Base-by-base conservation (phyloP, 352 stramenopile genomes). In the Albugo candida region DNA sequence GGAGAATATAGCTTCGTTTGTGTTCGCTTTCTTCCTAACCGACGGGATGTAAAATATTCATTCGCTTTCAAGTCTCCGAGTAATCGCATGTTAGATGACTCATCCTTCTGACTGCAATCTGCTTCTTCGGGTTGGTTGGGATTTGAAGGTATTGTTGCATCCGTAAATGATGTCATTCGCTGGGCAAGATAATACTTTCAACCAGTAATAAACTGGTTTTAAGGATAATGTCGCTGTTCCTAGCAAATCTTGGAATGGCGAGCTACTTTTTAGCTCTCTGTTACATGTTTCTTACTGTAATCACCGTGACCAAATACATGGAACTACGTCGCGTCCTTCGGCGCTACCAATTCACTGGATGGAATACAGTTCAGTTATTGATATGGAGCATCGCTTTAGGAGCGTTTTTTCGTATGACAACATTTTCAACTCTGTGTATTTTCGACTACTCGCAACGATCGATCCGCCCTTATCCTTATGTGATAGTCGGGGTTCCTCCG, bases 251-350 rank as follows among this genome's bases (percentile, higher is more conserved):
- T 55, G 77, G 72, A 49, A 85, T 91, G 74, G 61, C 77, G 54
- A 86, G 72, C 64, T 91, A 86, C 60, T 91, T 91, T 51, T 60
- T 91, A 58, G 77, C 77, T 60, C 69, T 91, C 27, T 87, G 75
- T 58, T 91, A 91, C 60, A 79, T 81, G 50, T 60, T 91, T 20
- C 65, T 70, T 48, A 91, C 74, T 6, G 76, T 81, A 16, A 67
- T 86, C 65, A 82, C 72, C 6, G 53, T 75, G 34, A 87, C 70
- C 48, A 85, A 86, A 55, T 78, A 77, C 51, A 42, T 76, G 38
- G 70, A 82, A 50, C 56, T 85, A 54, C 72, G 75, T 5, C 64
- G 75, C 46, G 68, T 80, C 45, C 66, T 83, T 49, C 70, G 67
- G 39, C 64, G 62, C 47, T 67, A 85, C 51, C 65, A 77, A 21